A percentile compares a stretch with the other conserved stretches of the same genome.
Evolutionary conservation across 768 basidiomycete genomes (phyloP).

Genomic region (Lactifluus volemus): DNA sequence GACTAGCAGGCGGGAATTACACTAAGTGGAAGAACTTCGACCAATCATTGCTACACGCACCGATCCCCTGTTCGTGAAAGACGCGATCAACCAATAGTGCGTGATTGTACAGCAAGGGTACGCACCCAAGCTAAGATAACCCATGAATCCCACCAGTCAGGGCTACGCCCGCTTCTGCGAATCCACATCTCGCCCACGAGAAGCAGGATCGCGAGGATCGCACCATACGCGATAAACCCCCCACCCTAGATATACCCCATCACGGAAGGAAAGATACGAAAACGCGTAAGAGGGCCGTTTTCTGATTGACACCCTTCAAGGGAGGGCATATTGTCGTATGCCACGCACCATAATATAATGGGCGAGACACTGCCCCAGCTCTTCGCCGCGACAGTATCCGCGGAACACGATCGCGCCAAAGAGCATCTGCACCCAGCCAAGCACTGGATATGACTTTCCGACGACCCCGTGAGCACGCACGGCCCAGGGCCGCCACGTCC

Average conservation of each 20-base stretch:
- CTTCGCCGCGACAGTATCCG: constrained; percentile 72
- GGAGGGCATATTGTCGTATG: neutral
- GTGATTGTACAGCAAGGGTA: neutral
- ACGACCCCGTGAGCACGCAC: constrained; percentile 67
- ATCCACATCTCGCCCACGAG: constrained; percentile 75
- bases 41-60: constrained; percentile 1
- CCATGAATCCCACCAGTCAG: constrained; percentile 86
- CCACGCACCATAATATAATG: constrained; percentile 70
- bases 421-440: constrained; percentile 86
- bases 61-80: constrained; percentile 17
- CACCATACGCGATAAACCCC: constrained; percentile 82
- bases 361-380: constrained; percentile 78
- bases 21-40: neutral
- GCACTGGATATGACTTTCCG: constrained; percentile 73
- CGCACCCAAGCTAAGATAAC: constrained; percentile 46
- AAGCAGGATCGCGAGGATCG: constrained; percentile 71
- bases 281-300: neutral
- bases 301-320: neutral
- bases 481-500: constrained; percentile 58
- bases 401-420: constrained; percentile 71
- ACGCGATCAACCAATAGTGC: neutral
- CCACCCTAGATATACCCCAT: constrained; percentile 43
- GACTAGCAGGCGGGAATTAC: constrained; percentile 33
- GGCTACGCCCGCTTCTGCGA: constrained; percentile 56
- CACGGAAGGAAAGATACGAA: neutral